These are phyloP conservation scores for Camelina neglecta DNA, from an alignment of 345 rosid genomes.

Conservation along the genomic window DNA sequence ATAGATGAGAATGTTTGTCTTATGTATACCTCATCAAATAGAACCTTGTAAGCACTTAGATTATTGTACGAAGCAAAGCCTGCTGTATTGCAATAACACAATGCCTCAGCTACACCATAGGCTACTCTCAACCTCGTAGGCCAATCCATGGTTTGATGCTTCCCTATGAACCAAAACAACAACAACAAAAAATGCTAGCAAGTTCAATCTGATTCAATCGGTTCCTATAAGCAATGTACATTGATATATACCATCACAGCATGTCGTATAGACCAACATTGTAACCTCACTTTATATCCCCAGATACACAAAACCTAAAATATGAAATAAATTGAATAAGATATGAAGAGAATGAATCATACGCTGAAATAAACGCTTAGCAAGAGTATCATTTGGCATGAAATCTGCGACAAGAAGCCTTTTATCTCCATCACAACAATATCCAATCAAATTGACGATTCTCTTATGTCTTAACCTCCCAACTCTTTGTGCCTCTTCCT, in stretches of 20 bases:
- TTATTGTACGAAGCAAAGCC: constrained; percentile 78
- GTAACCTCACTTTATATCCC: background rate
- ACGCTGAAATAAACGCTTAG: constrained; percentile 88
- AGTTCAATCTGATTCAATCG: background rate
- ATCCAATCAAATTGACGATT: constrained; percentile 85
- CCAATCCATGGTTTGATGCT: constrained; percentile 81
- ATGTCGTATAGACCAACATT: background rate
- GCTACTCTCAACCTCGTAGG: constrained; percentile 78
- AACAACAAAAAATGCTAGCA: background rate
- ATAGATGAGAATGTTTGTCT: constrained; percentile 1
- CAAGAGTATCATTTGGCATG: constrained; percentile 86
- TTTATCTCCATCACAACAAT: constrained; percentile 89
- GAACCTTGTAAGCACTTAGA: constrained; percentile 79
- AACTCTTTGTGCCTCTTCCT: constrained; percentile 89
- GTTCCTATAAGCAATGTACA: background rate
- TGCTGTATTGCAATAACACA: constrained; percentile 68
- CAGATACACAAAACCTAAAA: background rate
- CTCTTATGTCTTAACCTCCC: constrained; percentile 74
- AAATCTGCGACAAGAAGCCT: constrained; percentile 82
- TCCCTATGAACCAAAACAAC: constrained; percentile 56
- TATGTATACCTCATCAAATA: constrained; percentile 77
- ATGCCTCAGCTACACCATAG: constrained; percentile 71
- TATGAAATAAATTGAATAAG: background rate
- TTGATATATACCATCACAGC: background rate
- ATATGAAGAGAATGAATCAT: constrained; percentile 34